phyloP scores from a whole-genome alignment of 805 yeast species.

The Pichia kluyveri region DNA sequence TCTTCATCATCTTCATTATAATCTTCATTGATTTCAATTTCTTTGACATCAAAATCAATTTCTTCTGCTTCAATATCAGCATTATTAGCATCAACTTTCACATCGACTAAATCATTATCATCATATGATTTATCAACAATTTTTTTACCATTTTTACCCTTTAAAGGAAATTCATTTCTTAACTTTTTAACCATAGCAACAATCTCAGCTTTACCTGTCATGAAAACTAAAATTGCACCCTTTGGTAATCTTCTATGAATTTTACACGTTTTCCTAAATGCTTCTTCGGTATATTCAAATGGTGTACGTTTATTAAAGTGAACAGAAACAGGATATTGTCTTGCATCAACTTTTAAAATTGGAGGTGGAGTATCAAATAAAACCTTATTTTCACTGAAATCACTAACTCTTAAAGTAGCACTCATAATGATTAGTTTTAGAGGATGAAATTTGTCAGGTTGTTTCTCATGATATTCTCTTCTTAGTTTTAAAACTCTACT shows the following conservation, averaged over 20 bases:
- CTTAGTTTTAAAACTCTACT: conserved; percentile 79
- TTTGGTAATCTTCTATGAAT: conserved; percentile 83
- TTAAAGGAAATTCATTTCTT: conserved; percentile 58
- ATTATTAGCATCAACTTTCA: conserved; percentile 45
- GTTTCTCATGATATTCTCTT: conserved; percentile 37
- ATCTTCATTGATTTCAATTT: conserved; percentile 30
- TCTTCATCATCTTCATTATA: conserved; percentile 35
- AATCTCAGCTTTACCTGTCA: conserved; percentile 95
- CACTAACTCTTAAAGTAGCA: conserved; percentile 90
- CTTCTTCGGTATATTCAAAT: conserved; percentile 76
- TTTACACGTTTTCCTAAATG: conserved; percentile 73
- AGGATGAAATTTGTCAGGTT: conserved; percentile 44
- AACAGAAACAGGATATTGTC: conserved; percentile 88
- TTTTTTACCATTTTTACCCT: conserved; percentile 16
- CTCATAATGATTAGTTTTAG: conserved; percentile 90
- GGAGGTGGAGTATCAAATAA: conserved; percentile 77
- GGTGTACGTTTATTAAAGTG: conserved; percentile 82
- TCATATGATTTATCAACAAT: conserved; percentile 11
- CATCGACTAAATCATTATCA: conserved; percentile 30
- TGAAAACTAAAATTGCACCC: conserved; percentile 85
- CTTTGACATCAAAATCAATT: conserved; percentile 50
- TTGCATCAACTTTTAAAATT: conserved; percentile 76
- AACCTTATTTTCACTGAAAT: conserved; percentile 72
- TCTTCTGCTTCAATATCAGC: conserved; percentile 83
- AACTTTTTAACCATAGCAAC: conserved; percentile 62